phyloP scores from a whole-genome alignment of 495 filamentous ascomycete species.

The Apodospora peruviana region DNA sequence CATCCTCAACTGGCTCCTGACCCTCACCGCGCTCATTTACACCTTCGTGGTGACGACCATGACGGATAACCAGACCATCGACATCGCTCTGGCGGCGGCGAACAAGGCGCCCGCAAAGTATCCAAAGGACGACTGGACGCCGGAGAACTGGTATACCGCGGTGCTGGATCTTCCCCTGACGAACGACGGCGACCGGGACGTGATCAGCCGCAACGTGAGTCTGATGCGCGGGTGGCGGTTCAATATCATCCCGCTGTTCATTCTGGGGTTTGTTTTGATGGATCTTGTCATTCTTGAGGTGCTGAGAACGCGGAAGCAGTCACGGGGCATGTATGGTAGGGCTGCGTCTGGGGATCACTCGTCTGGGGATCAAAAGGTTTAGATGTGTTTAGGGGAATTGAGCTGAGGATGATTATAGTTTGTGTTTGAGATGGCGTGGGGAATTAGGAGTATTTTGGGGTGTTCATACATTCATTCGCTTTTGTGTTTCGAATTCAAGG shows the following conservation, averaged over 20 bases:
- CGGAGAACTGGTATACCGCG: slow-evolving; percentile 50
- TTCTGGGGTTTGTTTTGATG: slow-evolving; percentile 39
- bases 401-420: no score
- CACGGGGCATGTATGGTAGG: slow-evolving; percentile 5
- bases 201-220: slow-evolving; percentile 35
- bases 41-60: slow-evolving; percentile 39
- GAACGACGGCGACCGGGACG: slow-evolving; percentile 18
- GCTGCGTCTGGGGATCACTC: slow-evolving; percentile 1
- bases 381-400: background rate
- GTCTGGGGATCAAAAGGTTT: background rate
- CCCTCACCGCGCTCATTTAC: slow-evolving; percentile 38
- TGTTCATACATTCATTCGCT: no score
- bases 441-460: no score
- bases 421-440: no score
- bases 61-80: slow-evolving; percentile 38
- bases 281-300: slow-evolving; percentile 39
- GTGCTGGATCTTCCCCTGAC: slow-evolving; percentile 42
- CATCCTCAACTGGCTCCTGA: slow-evolving; percentile 40
- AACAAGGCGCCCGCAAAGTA: slow-evolving; percentile 35
- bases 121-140: slow-evolving; percentile 44
- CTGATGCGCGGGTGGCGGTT: slow-evolving; percentile 49
- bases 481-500: no score
- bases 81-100: slow-evolving; percentile 22
- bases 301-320: slow-evolving; percentile 10
- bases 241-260: slow-evolving; percentile 49